These are phyloP conservation scores for Sphenostylis stenocarpa DNA, from an alignment of 306 rosid genomes.

Conservation along the genomic window DNA sequence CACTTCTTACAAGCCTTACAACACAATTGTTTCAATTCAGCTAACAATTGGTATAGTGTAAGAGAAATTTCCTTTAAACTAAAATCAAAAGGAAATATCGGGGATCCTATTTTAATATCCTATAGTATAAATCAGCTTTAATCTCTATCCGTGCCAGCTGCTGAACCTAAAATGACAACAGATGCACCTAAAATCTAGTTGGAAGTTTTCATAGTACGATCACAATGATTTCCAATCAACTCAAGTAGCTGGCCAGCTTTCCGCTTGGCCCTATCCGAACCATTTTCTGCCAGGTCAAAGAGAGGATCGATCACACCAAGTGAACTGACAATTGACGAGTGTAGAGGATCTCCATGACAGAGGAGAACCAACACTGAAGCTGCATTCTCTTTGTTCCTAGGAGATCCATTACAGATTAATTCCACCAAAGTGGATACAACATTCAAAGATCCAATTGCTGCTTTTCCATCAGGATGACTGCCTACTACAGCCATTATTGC, in stretches of 20 bases:
- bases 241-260: conserved; percentile 78
- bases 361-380: conserved; percentile 77
- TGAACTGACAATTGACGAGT: conserved; percentile 48
- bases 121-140: neutral
- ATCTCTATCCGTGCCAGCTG: conserved; percentile 16
- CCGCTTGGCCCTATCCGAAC: conserved; percentile 74
- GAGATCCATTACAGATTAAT: conserved; percentile 59
- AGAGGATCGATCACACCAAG: conserved; percentile 55
- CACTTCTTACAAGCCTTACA: neutral
- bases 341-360: conserved; percentile 60
- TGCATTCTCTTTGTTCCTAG: conserved; percentile 77
- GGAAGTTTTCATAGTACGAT: conserved; percentile 37
- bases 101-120: neutral
- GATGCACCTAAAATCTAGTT: conserved; percentile 46
- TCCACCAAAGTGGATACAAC: conserved; percentile 66
- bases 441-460: conserved; percentile 59
- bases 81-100: conserved; percentile 30
- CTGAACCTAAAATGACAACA: conserved; percentile 32
- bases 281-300: conserved; percentile 57
- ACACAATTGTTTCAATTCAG: neutral
- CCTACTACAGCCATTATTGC: conserved; percentile 67
- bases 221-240: conserved; percentile 54
- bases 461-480: conserved; percentile 73
- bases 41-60: conserved; percentile 7
- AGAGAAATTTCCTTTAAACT: conserved; percentile 30